Base-by-base conservation (phyloP, 164 flowering plant species). In the Tinospora cordifolia region DNA sequence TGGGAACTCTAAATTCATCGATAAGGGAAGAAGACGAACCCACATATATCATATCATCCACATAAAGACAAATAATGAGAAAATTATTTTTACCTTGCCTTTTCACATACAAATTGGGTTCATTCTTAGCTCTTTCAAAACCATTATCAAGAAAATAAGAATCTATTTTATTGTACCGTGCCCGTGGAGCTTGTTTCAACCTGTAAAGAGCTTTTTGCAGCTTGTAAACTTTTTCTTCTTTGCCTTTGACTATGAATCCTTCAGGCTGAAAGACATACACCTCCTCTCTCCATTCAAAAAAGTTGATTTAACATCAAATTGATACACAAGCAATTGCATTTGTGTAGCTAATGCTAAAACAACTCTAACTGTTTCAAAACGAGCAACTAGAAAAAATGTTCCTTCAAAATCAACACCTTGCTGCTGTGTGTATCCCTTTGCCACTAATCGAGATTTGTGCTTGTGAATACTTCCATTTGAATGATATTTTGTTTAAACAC, bases 111-210 rank as follows among this genome's bases (percentile, higher is more conserved):
- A n/a, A n/a, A n/a, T n/a, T 69, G 11, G 65, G 54, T 36, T 69
- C 71, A 39, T 40, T 69, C 8, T 69, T 36, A 26, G 54, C 40
- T 14, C 34, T 25, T 24, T 41, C 19, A 58, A 72, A 65, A 13
- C 17, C 65, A 72, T 58, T 39, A 4, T 30, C 21, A n/a, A 8
- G 39, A 44, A 63, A 36, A 12, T 47, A n/a, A 12, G n/a, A 30
- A 21, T 63, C 71, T 36, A 63, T 62, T 38, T 57, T 25, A 14
- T 27, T 60, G 15, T 51, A 65, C 69, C 65, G 65, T 19, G 70
- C 66, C 47, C 73, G n/a, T 51, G 73, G 65, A 3, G 70, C 73
- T 70, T 70, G 59, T 62, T 75, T 75, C 14, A 54, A 54, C 14
- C 65, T 64, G 25, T 57, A n/a, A 2, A 65, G 51, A 0, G 69